Percentiles rank a stretch among this genome's conserved stretches.
phyloP scores from a whole-genome alignment of 306 rosid species.

The Abrus pulchellus region DNA sequence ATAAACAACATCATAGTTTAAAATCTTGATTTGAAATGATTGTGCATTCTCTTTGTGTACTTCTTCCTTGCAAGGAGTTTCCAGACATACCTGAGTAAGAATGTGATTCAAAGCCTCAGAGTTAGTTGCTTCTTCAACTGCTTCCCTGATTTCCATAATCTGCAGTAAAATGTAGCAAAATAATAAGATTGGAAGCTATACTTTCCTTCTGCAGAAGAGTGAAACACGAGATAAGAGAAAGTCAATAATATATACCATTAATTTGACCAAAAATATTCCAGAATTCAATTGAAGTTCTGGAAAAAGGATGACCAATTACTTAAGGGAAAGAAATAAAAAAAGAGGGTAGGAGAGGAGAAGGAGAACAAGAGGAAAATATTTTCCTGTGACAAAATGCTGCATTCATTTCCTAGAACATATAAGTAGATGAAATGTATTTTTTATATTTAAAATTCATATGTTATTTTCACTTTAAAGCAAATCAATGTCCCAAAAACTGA shows the following conservation, averaged over 20 bases:
- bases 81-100: conserved; percentile 67
- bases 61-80: conserved; percentile 32
- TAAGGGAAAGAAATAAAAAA: neutral
- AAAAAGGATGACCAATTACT: neutral
- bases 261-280: conserved; percentile 19
- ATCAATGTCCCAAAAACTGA: neutral
- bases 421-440: neutral
- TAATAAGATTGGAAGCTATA: neutral
- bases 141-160: conserved; percentile 97
- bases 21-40: conserved; percentile 28
- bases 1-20: conserved; percentile 27
- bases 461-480: conserved; percentile 27
- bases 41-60: conserved; percentile 16
- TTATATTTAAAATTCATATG: neutral
- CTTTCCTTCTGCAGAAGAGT: conserved; percentile 17
- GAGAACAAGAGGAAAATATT: neutral
- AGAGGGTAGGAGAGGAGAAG: neutral
- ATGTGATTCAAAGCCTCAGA: conserved; percentile 69
- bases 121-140: conserved; percentile 84
- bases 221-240: conserved; percentile 9
- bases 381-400: conserved; percentile 18
- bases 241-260: neutral
- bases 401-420: neutral
- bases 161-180: conserved; percentile 50
- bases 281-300: conserved; percentile 14